Evolutionary conservation across 129 eudicot genomes (phyloP).

Genomic region (Helichrysum umbraculigerum): DNA sequence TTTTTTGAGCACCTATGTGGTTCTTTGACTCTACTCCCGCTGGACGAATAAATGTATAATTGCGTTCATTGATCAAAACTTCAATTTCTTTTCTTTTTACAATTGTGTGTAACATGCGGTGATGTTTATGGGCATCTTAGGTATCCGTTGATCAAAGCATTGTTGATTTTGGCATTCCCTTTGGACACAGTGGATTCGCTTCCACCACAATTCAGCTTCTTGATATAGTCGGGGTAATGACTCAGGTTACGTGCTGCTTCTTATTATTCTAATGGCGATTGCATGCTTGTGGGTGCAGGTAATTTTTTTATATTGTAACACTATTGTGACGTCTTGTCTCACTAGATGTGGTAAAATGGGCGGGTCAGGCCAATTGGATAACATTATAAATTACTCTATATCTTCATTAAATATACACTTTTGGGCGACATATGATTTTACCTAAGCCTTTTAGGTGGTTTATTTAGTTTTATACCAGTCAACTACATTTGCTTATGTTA

Average conservation of each 20-base stretch:
- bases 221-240: slow-evolving; percentile 93
- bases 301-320: slow-evolving; percentile 5
- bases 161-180: slow-evolving; percentile 90
- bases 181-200: slow-evolving; percentile 92
- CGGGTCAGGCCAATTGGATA: neutral
- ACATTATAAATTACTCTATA: neutral
- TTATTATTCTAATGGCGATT: slow-evolving; percentile 88
- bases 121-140: slow-evolving; percentile 40
- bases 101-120: neutral
- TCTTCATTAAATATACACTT: neutral
- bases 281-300: slow-evolving; percentile 99
- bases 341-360: neutral
- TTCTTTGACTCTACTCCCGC: slow-evolving; percentile 97
- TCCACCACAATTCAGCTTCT: slow-evolving; percentile 89
- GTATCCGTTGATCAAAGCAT: no score
- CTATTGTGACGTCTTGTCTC: neutral
- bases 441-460: no score
- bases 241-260: slow-evolving; percentile 84
- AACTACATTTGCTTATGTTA: slow-evolving; percentile 4
- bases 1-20: slow-evolving; percentile 95
- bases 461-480: neutral
- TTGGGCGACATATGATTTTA: no score
- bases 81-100: neutral
- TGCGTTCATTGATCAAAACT: neutral
- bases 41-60: slow-evolving; percentile 75